Conservation (phyloP, 768 basidiomycete species). For the Podaxis carcinomalis region DNA sequence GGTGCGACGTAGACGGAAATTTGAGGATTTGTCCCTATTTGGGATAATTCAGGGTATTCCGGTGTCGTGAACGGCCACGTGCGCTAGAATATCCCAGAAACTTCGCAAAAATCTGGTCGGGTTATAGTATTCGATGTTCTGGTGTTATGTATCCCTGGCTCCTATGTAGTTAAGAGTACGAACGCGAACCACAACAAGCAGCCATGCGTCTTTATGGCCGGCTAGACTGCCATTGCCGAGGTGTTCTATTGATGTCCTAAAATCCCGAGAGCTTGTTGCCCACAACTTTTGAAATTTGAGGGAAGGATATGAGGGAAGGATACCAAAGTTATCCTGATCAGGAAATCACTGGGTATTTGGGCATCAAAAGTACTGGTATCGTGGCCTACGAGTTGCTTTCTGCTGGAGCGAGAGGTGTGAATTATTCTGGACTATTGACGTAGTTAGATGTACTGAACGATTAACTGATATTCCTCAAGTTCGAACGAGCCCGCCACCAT, state of each 20-base stretch:
- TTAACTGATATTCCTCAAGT: too few relatives aligned
- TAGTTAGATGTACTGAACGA: too few relatives aligned
- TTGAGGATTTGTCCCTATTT: constrained; percentile 27
- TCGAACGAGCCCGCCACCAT: constrained; percentile 66
- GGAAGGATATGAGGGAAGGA: not conserved
- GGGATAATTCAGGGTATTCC: constrained; percentile 18
- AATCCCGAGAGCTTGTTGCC: not conserved
- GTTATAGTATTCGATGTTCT: too few relatives aligned
- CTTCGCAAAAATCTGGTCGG: not conserved
- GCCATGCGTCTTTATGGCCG: not conserved
- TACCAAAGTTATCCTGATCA: not conserved
- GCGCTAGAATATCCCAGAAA: constrained; percentile 3
- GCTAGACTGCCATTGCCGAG: too few relatives aligned
- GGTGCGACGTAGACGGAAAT: constrained; percentile 21
- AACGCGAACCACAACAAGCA: not conserved
- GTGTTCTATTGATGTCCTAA: not conserved
- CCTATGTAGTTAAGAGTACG: too few relatives aligned
- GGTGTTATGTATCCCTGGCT: too few relatives aligned
- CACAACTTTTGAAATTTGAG: not conserved
- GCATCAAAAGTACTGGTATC: not conserved
- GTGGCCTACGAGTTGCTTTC: too few relatives aligned
- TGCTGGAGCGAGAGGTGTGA: too few relatives aligned
- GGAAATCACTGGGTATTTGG: not conserved
- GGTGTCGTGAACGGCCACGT: not conserved
- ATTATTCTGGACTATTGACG: too few relatives aligned